Evolutionary conservation across 352 stramenopile genomes (phyloP).

Genomic region (Phytophthora gonapodyides): DNA sequence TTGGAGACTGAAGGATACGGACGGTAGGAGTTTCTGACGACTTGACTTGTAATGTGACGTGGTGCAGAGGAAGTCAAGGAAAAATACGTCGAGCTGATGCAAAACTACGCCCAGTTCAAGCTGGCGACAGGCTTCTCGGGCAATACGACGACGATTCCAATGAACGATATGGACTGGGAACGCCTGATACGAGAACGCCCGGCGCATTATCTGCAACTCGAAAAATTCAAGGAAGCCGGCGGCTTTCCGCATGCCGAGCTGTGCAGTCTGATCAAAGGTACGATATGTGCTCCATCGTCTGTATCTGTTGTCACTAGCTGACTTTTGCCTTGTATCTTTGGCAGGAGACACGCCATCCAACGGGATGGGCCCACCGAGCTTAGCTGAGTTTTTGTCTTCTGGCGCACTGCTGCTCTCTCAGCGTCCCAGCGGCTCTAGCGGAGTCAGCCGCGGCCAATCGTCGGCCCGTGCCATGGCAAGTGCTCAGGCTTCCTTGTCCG

Average conservation of each 20-base stretch:
- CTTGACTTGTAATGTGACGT: not conserved
- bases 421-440: not conserved
- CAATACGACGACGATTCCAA: constrained; percentile 3
- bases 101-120: constrained; percentile 39
- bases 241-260: constrained; percentile 36
- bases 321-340: not conserved
- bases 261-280: constrained; percentile 43
- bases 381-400: constrained; percentile 29
- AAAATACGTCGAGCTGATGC: constrained; percentile 42
- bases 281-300: not conserved
- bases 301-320: not conserved
- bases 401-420: constrained; percentile 16
- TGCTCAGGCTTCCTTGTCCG: constrained; percentile 28
- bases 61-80: constrained; percentile 38
- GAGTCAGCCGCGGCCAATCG: constrained; percentile 12
- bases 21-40: not conserved
- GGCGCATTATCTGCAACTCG: constrained; percentile 25
- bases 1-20: not conserved
- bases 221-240: constrained; percentile 29
- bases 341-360: constrained; percentile 26
- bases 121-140: constrained; percentile 31
- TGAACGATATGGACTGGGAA: constrained; percentile 38
- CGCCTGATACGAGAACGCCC: constrained; percentile 34
- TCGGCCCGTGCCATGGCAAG: constrained; percentile 28
- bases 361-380: constrained; percentile 16